Conservation (phyloP, 78 protist genomes). For the Ministeria vibrans region DNA sequence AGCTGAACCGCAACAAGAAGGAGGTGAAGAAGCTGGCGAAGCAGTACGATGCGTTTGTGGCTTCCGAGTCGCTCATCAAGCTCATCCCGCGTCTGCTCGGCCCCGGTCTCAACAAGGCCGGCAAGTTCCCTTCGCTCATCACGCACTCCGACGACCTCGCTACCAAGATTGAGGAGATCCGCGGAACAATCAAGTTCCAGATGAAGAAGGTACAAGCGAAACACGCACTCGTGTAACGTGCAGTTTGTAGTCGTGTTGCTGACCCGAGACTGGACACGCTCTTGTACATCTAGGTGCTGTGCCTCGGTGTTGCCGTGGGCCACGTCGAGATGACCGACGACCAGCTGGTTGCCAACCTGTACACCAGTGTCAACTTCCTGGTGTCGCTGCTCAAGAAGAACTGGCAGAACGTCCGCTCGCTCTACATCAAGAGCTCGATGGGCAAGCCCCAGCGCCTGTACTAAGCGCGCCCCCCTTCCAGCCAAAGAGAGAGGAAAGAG, state of each 20-base stretch:
- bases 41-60: conserved; percentile 95
- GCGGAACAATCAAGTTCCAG: conserved; percentile 95
- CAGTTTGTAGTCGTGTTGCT: too few species aligned
- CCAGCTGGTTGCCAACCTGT: conserved; percentile 83
- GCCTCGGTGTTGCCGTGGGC: conserved; percentile 96
- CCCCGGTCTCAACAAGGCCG: conserved; percentile 98
- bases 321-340: conserved; percentile 84
- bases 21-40: conserved; percentile 93
- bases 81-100: conserved; percentile 96
- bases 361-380: conserved; percentile 91
- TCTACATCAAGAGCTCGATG: conserved; percentile 96
- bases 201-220: conserved; percentile 99
- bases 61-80: conserved; percentile 91
- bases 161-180: conserved; percentile 84
- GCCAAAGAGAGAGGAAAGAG: too few species aligned
- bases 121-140: conserved; percentile 98
- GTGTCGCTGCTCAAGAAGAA: conserved; percentile 98
- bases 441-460: conserved; percentile 84
- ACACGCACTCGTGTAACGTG: too few species aligned
- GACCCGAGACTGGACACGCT: too few species aligned
- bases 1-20: conserved; percentile 98
- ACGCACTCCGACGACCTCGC: conserved; percentile 74
- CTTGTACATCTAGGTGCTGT: too few species aligned
- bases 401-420: conserved; percentile 97
- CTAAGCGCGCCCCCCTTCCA: too few species aligned